Base-by-base conservation (phyloP, 768 basidiomycete genomes). In the Boletus rubroflammeus region DNA sequence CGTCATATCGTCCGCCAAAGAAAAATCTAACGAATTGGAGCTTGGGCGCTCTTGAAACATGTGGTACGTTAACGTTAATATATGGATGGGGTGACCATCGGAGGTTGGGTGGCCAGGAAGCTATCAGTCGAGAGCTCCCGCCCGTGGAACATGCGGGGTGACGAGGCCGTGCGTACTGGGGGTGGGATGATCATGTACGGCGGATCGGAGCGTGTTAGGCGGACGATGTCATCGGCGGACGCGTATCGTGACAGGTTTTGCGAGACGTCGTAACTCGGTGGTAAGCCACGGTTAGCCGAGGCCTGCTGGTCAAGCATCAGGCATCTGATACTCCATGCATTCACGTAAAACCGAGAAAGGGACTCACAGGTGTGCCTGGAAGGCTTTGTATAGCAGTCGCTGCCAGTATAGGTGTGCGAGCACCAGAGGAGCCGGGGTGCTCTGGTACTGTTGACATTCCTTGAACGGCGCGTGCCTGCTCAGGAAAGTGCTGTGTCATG, bases 111-210 rank as follows among this genome's bases (percentile, higher is more conserved):
- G 40, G 50, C 47, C 19, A 68, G 51, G 51, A 70, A 51, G 32
- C 60, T 63, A 7, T 72, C 64, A 3, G 66, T 61, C 11, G 69
- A 70, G 19, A 62, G 29, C 1, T 70, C 58, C 23, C 62, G 70
- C 6, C 51, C 62, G 32, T 70, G 66, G 26, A 57, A 50, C 11
- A 26, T 23, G 21, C 40, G 62, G 8, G 59, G 60, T 28, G 59
- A 58, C 21, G 50, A 46, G 29, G 71, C 73, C 3, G 67, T 69
- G 28, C 74, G 70, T 26, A 73, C 73, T 13, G 74, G 58, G 2
- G 66, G 65, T 5, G 76, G 77, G 57, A 75, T 72, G 31, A 72
- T 51, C 66, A 68, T 65, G 15, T 67, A 57, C 26, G 68, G 63
- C 47, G 68, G 64, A 48, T 72, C 70, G 7, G 63, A 56, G 9